Percentiles rank a stretch among this genome's conserved stretches.
Conservation (phyloP, 2,329 filamentous ascomycete genomes). For the Arthroderma uncinatum region DNA sequence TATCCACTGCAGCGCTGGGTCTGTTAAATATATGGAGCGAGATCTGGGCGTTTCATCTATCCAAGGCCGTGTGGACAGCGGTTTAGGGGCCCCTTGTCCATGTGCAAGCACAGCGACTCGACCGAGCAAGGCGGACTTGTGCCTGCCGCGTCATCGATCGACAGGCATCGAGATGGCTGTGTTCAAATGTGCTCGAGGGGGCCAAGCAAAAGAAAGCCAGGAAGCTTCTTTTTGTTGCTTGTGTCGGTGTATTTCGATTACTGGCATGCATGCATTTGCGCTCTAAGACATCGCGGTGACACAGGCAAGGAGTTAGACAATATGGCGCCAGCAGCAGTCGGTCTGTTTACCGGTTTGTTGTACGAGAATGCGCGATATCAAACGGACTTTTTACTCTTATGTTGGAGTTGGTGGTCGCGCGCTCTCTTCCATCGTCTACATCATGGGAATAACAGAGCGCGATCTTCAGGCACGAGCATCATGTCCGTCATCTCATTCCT, state of each 20-base stretch:
- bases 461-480: background rate
- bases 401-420: too few relatives aligned
- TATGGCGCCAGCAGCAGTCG: too few relatives aligned
- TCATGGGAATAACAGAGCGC: too few relatives aligned
- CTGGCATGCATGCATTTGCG: too few relatives aligned
- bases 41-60: background rate
- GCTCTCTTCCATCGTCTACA: too few relatives aligned
- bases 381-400: too few relatives aligned
- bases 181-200: background rate
- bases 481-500: background rate
- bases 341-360: too few relatives aligned
- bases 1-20: background rate
- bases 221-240: background rate
- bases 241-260: background rate
- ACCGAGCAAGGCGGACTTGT: background rate
- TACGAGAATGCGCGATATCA: too few relatives aligned
- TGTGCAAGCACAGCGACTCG: background rate
- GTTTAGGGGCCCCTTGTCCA: background rate
- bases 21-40: background rate
- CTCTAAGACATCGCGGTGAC: too few relatives aligned
- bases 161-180: background rate
- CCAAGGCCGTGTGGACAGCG: background rate
- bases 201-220: background rate
- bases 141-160: slow-evolving; percentile 5
- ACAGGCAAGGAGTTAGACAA: too few relatives aligned